phyloP scores from a whole-genome alignment of 306 rosid species.

The Betula pendula region DNA sequence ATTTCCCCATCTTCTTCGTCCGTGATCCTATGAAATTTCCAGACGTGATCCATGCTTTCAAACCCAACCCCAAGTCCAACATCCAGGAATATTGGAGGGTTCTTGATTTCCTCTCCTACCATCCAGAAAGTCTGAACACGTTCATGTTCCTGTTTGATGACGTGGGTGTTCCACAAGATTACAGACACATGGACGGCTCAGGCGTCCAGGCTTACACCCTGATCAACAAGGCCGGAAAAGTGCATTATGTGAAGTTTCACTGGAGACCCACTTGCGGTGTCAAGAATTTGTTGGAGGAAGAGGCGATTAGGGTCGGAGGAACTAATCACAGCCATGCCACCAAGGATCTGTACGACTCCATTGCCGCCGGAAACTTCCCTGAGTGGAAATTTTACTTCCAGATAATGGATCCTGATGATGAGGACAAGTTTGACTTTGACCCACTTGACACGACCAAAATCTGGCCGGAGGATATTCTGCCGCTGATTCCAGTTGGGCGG shows the following conservation, averaged over 20 bases:
- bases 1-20: conserved; percentile 79
- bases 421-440: conserved; percentile 83
- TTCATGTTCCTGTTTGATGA: conserved; percentile 80
- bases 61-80: conserved; percentile 91
- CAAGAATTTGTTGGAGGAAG: conserved; percentile 74
- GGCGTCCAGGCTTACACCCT: conserved; percentile 80
- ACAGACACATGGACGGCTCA: conserved; percentile 93
- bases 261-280: conserved; percentile 86
- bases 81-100: conserved; percentile 93
- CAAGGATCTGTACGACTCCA: conserved; percentile 83
- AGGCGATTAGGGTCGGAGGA: conserved; percentile 85
- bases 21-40: conserved; percentile 92
- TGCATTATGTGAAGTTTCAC: conserved; percentile 74
- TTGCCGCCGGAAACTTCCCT: conserved; percentile 93
- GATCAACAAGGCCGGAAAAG: conserved; percentile 80
- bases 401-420: conserved; percentile 83
- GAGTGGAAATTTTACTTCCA: conserved; percentile 94
- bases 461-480: conserved; percentile 93
- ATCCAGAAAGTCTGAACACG: conserved; percentile 88
- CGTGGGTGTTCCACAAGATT: conserved; percentile 81
- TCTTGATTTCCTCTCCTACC: conserved; percentile 87
- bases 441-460: conserved; percentile 93
- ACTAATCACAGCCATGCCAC: conserved; percentile 97
- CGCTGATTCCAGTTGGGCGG: conserved; percentile 93
- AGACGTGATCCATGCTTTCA: conserved; percentile 87